Conservation (phyloP, 1,284 basidiomycete species). For the Tranzscheliella williamsii region DNA sequence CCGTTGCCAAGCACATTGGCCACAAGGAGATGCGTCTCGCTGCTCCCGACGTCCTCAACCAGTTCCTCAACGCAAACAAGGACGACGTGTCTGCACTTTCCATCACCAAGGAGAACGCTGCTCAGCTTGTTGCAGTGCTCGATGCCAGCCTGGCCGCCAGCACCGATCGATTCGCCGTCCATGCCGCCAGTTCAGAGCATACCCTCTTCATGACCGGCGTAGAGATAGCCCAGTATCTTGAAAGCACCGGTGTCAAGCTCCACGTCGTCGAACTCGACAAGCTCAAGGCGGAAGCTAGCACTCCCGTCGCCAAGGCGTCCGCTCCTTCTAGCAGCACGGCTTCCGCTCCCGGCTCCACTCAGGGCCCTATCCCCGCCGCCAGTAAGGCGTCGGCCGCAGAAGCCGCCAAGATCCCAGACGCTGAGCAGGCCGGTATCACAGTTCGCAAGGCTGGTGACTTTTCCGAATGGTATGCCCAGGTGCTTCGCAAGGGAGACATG, state of each 20-base stretch:
- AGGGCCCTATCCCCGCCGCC: constrained; percentile 31
- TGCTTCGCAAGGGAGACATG: constrained; percentile 98
- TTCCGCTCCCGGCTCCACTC: constrained; percentile 27
- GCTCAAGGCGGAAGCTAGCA: constrained; percentile 39
- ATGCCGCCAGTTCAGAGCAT: constrained; percentile 50
- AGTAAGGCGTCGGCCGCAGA: constrained; percentile 34
- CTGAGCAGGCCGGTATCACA: constrained; percentile 59
- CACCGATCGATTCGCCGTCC: constrained; percentile 46
- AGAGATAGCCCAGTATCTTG: constrained; percentile 50
- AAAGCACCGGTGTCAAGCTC: constrained; percentile 51
- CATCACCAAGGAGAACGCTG: constrained; percentile 46
- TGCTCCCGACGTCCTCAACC: constrained; percentile 80
- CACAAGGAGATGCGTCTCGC: constrained; percentile 88
- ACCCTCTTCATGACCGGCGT: constrained; percentile 55
- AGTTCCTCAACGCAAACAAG: constrained; percentile 83
- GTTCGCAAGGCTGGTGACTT: constrained; percentile 59
- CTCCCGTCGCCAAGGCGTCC: constrained; percentile 28
- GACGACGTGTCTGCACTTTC: constrained; percentile 67
- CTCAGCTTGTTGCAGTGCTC: constrained; percentile 45
- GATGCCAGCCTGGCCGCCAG: constrained; percentile 47
- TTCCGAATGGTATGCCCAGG: constrained; percentile 67
- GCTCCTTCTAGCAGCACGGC: constrained; percentile 24
- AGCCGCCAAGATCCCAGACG: constrained; percentile 55
- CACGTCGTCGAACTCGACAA: constrained; percentile 48
- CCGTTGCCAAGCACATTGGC: constrained; percentile 79